Percentiles rank a stretch among this genome's conserved stretches.
These are phyloP conservation scores for Penicillium herquei DNA, from an alignment of 495 filamentous ascomycete species.

Conservation along the genomic window DNA sequence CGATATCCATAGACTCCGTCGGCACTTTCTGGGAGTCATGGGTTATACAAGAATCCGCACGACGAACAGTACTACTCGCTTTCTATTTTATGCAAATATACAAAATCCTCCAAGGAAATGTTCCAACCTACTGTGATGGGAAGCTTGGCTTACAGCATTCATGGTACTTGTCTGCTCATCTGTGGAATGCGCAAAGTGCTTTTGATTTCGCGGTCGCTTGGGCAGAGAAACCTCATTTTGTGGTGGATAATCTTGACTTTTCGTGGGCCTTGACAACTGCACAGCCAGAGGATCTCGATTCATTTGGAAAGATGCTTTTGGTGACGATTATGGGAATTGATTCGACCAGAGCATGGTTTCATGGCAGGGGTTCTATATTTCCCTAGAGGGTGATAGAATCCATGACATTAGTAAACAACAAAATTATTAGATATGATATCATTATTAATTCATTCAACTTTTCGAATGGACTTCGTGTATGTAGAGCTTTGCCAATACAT, in stretches of 20 bases:
- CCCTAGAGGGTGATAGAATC: constrained; percentile 2
- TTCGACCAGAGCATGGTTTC: constrained; percentile 44
- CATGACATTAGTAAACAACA: no score
- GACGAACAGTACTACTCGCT: constrained; percentile 43
- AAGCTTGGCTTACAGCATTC: constrained; percentile 33
- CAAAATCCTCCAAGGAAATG: constrained; percentile 30
- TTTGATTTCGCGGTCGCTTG: constrained; percentile 49
- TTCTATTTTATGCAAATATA: constrained; percentile 40
- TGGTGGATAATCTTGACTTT: constrained; percentile 42
- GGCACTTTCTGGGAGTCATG: constrained; percentile 42
- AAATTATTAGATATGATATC: not conserved
- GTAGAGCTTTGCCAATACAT: no score
- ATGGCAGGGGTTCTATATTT: constrained; percentile 26
- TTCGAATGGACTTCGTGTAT: no score
- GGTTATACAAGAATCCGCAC: constrained; percentile 47
- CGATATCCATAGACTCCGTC: constrained; percentile 20
- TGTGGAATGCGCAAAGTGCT: constrained; percentile 45
- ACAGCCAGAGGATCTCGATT: constrained; percentile 45
- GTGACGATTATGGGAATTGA: constrained; percentile 42
- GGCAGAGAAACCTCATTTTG: constrained; percentile 42
- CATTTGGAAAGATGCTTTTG: constrained; percentile 46
- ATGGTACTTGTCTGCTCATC: constrained; percentile 44
- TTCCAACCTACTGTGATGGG: constrained; percentile 29
- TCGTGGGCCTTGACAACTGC: constrained; percentile 28
- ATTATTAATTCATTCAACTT: not conserved